These are phyloP conservation scores for Epichloe brachyelytri DNA, from an alignment of 2,329 filamentous ascomycete genomes.

Conservation along the genomic window DNA sequence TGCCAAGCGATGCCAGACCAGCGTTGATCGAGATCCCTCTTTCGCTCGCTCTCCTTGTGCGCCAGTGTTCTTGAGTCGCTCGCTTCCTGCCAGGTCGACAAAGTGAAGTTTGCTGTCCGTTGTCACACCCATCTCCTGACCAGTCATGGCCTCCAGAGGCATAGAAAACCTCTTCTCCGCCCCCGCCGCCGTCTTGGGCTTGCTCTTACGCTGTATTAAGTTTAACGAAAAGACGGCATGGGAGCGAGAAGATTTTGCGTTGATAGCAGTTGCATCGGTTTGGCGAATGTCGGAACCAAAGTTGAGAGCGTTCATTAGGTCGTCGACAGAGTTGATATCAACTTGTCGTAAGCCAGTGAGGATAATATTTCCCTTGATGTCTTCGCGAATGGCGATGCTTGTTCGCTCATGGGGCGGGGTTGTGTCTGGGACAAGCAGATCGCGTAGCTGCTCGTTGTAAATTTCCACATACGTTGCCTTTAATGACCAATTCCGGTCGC, in stretches of 20 bases:
- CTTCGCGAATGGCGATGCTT: conserved; percentile 83
- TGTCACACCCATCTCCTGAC: conserved; percentile 55
- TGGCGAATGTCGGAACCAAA: conserved; percentile 91
- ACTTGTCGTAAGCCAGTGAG: conserved; percentile 82
- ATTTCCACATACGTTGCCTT: conserved; percentile 95
- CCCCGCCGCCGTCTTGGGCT: conserved; percentile 35
- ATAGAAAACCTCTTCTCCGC: conserved; percentile 79
- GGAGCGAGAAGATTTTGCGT: conserved; percentile 92
- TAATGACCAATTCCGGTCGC: conserved; percentile 75
- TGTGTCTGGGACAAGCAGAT: conserved; percentile 71
- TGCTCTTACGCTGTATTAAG: conserved; percentile 69
- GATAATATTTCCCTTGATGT: conserved; percentile 86
- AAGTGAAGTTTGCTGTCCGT: conserved; percentile 98
- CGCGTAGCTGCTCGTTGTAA: conserved; percentile 91
- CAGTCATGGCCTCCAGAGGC: conserved; percentile 66
- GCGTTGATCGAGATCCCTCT: conserved; percentile 97
- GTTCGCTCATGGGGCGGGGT: conserved; percentile 57
- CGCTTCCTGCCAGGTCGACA: conserved; percentile 92
- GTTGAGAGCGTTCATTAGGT: conserved; percentile 77
- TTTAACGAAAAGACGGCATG: conserved; percentile 97
- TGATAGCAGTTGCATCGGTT: conserved; percentile 93
- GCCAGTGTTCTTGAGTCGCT: conserved; percentile 91
- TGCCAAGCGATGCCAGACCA: conserved; percentile 84
- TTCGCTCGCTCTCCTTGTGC: conserved; percentile 88
- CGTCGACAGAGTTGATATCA: conserved; percentile 80